Conservation (phyloP, 164 flowering plant species). For the Vitis rupestris region DNA sequence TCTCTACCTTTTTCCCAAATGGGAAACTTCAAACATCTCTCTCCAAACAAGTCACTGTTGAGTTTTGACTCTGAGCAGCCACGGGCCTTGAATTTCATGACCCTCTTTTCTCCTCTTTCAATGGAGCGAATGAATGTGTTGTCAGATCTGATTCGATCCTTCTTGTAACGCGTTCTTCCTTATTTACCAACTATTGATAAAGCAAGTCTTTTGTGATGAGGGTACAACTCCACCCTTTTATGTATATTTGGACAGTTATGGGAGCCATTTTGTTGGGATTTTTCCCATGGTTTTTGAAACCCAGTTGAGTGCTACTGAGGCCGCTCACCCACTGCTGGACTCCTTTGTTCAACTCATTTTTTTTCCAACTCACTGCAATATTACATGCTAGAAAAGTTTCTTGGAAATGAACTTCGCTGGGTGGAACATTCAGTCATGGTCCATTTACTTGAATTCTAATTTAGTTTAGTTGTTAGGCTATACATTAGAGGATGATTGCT, state of each 20-base stretch:
- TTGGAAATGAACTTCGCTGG: no score
- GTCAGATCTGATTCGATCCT: constrained; percentile 19
- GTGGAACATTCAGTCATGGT: no score
- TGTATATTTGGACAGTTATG: neutral
- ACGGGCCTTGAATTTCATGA: constrained; percentile 17
- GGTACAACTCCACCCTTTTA: neutral
- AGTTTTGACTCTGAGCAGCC: constrained; percentile 26
- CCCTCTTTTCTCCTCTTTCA: neutral
- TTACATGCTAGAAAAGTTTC: no score
- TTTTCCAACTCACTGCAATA: no score
- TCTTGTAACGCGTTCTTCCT: constrained; percentile 12
- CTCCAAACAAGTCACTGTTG: constrained; percentile 15
- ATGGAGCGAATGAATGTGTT: constrained; percentile 6
- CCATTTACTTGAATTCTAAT: no score
- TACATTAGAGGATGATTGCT: no score
- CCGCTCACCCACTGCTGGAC: no score
- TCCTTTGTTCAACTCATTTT: no score
- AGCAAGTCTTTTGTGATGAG: constrained; percentile 1
- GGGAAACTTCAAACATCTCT: constrained; percentile 19
- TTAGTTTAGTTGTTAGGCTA: no score
- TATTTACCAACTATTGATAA: constrained; percentile 3
- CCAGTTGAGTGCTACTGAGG: no score
- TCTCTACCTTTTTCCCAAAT: constrained; percentile 21
- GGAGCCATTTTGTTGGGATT: neutral
- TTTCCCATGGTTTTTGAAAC: no score